phyloP scores from a whole-genome alignment of 306 rosid genomes.

The Senna siamea region DNA sequence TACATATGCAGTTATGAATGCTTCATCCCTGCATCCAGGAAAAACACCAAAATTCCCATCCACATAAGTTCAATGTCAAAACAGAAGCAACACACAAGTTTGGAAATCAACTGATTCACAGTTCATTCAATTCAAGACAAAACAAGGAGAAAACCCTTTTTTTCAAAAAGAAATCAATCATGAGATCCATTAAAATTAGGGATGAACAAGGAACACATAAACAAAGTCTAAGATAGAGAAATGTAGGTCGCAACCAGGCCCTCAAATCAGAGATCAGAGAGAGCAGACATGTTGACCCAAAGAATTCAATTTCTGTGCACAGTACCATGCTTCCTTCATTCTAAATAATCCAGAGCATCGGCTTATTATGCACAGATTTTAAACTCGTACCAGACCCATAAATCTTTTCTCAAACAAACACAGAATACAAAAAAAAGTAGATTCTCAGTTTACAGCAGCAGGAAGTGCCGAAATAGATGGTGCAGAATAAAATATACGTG shows the following conservation, averaged over 20 bases:
- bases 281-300: slow-evolving; percentile 91
- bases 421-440: background rate
- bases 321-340: slow-evolving; percentile 90
- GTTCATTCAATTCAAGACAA: too few relatives aligned
- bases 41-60: too few relatives aligned
- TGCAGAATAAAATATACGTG: background rate
- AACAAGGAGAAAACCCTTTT: too few relatives aligned
- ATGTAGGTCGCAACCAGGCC: slow-evolving; percentile 96
- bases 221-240: background rate
- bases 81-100: too few relatives aligned
- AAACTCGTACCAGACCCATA: background rate
- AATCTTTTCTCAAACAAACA: background rate
- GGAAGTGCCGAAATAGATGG: background rate
- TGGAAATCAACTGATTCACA: too few relatives aligned
- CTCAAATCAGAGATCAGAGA: slow-evolving; percentile 80
- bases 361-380: slow-evolving; percentile 86
- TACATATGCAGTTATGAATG: too few relatives aligned
- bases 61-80: too few relatives aligned
- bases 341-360: slow-evolving; percentile 80
- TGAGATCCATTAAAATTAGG: background rate
- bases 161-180: too few relatives aligned
- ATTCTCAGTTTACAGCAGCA: background rate
- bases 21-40: too few relatives aligned
- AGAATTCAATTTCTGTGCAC: slow-evolving; percentile 68
- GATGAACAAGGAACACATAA: background rate